Evolutionary conservation across 2,329 filamentous ascomycete species (phyloP).

Genomic region (Rhexocercosporidium sp.): DNA sequence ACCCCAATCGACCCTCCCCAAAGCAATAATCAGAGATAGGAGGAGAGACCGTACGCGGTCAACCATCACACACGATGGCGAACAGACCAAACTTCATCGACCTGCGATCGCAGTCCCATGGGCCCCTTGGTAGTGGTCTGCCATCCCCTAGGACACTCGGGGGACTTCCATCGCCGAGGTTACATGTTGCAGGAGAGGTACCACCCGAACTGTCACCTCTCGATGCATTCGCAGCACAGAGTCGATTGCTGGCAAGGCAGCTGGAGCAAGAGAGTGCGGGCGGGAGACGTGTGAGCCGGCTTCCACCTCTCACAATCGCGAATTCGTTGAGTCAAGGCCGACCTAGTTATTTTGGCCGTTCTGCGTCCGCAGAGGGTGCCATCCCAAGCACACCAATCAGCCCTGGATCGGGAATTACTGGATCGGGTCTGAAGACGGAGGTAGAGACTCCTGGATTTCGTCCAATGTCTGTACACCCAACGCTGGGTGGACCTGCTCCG

Average conservation of each 20-base stretch:
- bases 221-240: slow-evolving; percentile 93
- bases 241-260: slow-evolving; percentile 83
- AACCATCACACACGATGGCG: slow-evolving; percentile 34
- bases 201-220: slow-evolving; percentile 92
- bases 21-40: not conserved
- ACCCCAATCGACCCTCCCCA: not conserved
- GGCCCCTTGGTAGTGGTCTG: slow-evolving; percentile 30
- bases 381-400: slow-evolving; percentile 41
- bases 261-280: slow-evolving; percentile 78
- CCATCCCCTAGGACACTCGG: slow-evolving; percentile 34
- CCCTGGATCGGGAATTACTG: slow-evolving; percentile 32
- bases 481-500: slow-evolving; percentile 59
- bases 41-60: not conserved
- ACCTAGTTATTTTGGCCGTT: slow-evolving; percentile 83
- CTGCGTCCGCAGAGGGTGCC: slow-evolving; percentile 65
- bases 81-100: slow-evolving; percentile 41
- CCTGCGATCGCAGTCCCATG: slow-evolving; percentile 40
- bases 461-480: slow-evolving; percentile 76
- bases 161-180: slow-evolving; percentile 63
- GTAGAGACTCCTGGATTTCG: slow-evolving; percentile 59
- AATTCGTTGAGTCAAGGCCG: slow-evolving; percentile 81
- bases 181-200: slow-evolving; percentile 78
- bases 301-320: slow-evolving; percentile 82
- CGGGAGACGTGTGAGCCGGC: slow-evolving; percentile 80
- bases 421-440: slow-evolving; percentile 57